Evolutionary conservation across 176 grass and related monocot species (phyloP).

Genomic region (Rhynchospora pubera): DNA sequence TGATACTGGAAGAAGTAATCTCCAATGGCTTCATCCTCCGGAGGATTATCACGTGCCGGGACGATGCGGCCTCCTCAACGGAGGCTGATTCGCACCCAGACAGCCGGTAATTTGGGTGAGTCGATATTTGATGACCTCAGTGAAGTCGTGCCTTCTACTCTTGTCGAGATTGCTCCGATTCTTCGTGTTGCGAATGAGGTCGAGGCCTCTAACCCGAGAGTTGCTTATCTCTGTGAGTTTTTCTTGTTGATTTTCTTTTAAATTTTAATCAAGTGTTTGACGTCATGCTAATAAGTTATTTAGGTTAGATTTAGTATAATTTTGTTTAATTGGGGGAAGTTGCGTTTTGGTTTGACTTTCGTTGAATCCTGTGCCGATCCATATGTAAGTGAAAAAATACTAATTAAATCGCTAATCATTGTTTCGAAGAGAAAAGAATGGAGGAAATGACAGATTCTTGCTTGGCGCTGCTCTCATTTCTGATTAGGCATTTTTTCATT

Average conservation of each 20-base stretch:
- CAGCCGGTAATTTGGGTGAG: conserved; percentile 70
- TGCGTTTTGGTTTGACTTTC: conserved; percentile 13
- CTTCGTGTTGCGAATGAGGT: conserved; percentile 94
- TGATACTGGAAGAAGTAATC: not conserved
- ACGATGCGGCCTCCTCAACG: conserved; percentile 23
- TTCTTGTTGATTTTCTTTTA: not conserved
- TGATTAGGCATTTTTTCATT: not conserved
- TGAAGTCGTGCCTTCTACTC: conserved; percentile 85
- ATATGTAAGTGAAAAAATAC: not conserved
- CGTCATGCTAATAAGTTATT: not conserved
- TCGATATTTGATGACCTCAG: conserved; percentile 60
- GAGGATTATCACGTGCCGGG: conserved; percentile 34
- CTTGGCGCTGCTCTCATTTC: not conserved
- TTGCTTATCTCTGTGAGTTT: conserved; percentile 90
- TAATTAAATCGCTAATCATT: not conserved
- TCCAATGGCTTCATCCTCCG: conserved; percentile 40
- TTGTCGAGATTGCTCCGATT: conserved; percentile 73
- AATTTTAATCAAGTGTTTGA: not conserved
- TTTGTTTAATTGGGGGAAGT: conserved; percentile 5
- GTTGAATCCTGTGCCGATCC: not conserved
- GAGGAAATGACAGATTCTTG: not conserved
- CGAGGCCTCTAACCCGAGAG: conserved; percentile 43
- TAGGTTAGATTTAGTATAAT: not conserved
- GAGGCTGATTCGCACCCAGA: conserved; percentile 64
- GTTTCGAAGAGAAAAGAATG: not conserved